Evolutionary conservation across 352 stramenopile species (phyloP), one percentile per base, ranked within the genome.

Genomic region (Blastocystis sp.): DNA sequence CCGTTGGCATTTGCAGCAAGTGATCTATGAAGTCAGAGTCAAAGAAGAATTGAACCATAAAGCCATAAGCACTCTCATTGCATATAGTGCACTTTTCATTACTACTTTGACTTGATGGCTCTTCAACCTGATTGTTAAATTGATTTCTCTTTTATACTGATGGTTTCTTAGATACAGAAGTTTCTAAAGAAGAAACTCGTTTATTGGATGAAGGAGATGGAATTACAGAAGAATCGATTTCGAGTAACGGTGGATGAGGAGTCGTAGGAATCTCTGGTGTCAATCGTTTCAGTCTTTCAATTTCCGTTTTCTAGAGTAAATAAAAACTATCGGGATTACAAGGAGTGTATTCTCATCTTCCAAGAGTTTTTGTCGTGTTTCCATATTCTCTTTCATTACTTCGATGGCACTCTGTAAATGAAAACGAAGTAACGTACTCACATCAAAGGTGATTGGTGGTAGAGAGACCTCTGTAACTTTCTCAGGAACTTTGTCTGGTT

Each of bases 1-100:
- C 9, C 33, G 51, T 11, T 68, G 24, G 48, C 73, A 82, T 48
- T 82, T 82, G 51, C 73, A 68, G 27, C 73, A 82, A 17, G 73
- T 82, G 53, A 82, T 82, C 73, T 82, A 40, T 35, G 15, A 7
- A 42, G 27, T 40, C 1, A 53, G 15, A 22, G 17, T 30, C 0
- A 27, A 15, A 22, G 9, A 33, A 44, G 24, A 24, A 22, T 1
- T 1, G 13, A 5, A 82, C 73, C 73, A 82, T 82, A 42, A 82
- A 82, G 42, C 73, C 73, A 62, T 82, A 82, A 19, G 73, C 73
- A 9, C 19, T 53, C 66, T 82, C 73, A n/a, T 68, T 22, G 58
- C 73, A 82, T 6, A 30, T 6, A 24, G 40, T 35, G 27, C 73
- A 82, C n/a, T 22, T 60, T 68, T 82, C 66, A 33, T 48, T 35